A percentile compares a stretch with the other conserved stretches of the same genome.
phyloP scores from a whole-genome alignment of 202 grass and related monocot species.

The Schoenoplectus triqueter region DNA sequence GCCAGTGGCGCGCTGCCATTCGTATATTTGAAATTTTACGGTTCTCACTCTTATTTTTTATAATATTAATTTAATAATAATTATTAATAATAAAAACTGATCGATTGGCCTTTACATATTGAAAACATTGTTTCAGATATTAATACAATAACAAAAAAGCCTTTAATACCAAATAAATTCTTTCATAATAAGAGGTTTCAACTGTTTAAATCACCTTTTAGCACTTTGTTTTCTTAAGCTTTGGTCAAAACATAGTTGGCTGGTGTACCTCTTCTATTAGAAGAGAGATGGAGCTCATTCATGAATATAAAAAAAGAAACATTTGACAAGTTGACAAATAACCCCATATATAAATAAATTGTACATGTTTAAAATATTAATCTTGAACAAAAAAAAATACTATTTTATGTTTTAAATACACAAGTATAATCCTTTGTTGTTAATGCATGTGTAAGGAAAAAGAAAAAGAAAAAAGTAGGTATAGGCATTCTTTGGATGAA shows the following conservation, averaged over 20 bases:
- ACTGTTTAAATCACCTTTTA: conserved; percentile 17
- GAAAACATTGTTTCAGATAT: conserved; percentile 22
- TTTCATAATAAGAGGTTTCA: not conserved
- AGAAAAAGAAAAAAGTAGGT: conserved; percentile 4
- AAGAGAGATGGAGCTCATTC: conserved; percentile 68
- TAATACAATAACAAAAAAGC: not conserved
- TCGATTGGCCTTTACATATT: not conserved
- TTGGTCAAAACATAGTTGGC: conserved; percentile 73
- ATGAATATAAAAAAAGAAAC: conserved; percentile 36
- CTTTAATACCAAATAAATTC: not conserved
- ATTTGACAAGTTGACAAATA: not conserved
- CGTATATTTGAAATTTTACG: too few species aligned
- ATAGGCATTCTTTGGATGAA: not conserved
- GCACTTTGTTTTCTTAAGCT: conserved; percentile 54
- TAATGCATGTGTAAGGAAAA: not conserved
- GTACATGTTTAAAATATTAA: not conserved
- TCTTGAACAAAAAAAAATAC: not conserved
- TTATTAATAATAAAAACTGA: too few species aligned
- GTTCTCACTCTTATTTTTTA: too few species aligned
- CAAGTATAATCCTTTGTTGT: not conserved
- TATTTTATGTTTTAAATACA: not conserved
- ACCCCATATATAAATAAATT: not conserved
- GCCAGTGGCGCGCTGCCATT: too few species aligned
- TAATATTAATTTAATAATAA: too few species aligned
- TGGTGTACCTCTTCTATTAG: conserved; percentile 92